Conservation (phyloP, 2,329 filamentous ascomycete genomes). For the Fusarium guadeloupense region DNA sequence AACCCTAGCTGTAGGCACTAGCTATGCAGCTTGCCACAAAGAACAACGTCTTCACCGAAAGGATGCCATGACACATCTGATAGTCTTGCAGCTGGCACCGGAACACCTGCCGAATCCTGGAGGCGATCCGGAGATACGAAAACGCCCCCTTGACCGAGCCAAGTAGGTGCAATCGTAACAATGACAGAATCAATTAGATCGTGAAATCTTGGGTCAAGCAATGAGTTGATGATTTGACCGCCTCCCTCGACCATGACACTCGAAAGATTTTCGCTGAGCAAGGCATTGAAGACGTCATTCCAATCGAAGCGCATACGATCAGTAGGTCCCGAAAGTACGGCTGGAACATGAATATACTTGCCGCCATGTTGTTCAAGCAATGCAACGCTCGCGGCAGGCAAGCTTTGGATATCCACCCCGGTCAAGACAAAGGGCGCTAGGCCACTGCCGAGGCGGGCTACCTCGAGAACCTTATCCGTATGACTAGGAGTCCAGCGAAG, state of each 20-base stretch:
- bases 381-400: slow-evolving; percentile 54
- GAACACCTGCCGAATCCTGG: slow-evolving; percentile 58
- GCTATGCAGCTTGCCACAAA: slow-evolving; percentile 71
- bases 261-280: slow-evolving; percentile 68
- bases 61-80: slow-evolving; percentile 76
- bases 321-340: slow-evolving; percentile 48
- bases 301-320: slow-evolving; percentile 65
- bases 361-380: slow-evolving; percentile 62
- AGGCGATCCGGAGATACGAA: slow-evolving; percentile 75
- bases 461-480: slow-evolving; percentile 71
- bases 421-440: slow-evolving; percentile 78
- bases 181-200: slow-evolving; percentile 80
- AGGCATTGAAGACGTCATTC: slow-evolving; percentile 67
- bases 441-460: slow-evolving; percentile 72
- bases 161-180: slow-evolving; percentile 88
- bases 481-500: slow-evolving; percentile 74
- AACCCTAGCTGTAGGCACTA: slow-evolving; percentile 28
- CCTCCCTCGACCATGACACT: slow-evolving; percentile 96
- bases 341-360: slow-evolving; percentile 56
- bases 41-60: slow-evolving; percentile 82
- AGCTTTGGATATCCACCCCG: slow-evolving; percentile 52
- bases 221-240: slow-evolving; percentile 79
- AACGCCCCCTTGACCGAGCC: slow-evolving; percentile 86
- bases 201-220: slow-evolving; percentile 71
- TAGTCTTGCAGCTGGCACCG: slow-evolving; percentile 71